phyloP scores from a whole-genome alignment of 2,329 filamentous ascomycete species.

The Colletotrichum sp. region DNA sequence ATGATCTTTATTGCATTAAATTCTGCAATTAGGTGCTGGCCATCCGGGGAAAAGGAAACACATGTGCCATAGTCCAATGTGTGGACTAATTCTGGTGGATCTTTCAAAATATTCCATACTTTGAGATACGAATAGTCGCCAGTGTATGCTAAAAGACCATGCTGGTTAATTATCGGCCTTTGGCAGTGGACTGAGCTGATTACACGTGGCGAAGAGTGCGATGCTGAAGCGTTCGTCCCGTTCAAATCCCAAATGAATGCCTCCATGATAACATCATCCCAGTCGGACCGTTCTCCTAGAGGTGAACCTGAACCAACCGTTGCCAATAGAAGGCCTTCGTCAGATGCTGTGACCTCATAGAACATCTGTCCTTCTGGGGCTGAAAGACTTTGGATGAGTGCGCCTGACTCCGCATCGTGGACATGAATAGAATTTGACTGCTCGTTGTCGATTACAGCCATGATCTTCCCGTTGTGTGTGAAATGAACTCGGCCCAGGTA shows the following conservation, averaged over 20 bases:
- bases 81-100: neutral
- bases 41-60: neutral
- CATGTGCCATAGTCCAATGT: too few species aligned
- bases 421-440: neutral
- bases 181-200: neutral
- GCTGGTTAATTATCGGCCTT: neutral
- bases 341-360: neutral
- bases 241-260: neutral
- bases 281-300: rapidly evolving
- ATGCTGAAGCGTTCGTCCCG: neutral
- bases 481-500: neutral
- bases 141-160: neutral
- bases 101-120: neutral
- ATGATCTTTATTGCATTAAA: neutral
- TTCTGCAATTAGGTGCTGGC: neutral
- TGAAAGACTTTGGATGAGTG: neutral
- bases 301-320: neutral
- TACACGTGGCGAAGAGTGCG: neutral
- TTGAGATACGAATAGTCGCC: neutral
- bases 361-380: neutral
- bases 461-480: neutral
- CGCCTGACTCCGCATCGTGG: neutral
- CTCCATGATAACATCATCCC: neutral
- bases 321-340: neutral
- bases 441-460: neutral